Evolutionary conservation across 139 green algal species (phyloP).

Genomic region (Auxenochlorella pyrenoidosa): DNA sequence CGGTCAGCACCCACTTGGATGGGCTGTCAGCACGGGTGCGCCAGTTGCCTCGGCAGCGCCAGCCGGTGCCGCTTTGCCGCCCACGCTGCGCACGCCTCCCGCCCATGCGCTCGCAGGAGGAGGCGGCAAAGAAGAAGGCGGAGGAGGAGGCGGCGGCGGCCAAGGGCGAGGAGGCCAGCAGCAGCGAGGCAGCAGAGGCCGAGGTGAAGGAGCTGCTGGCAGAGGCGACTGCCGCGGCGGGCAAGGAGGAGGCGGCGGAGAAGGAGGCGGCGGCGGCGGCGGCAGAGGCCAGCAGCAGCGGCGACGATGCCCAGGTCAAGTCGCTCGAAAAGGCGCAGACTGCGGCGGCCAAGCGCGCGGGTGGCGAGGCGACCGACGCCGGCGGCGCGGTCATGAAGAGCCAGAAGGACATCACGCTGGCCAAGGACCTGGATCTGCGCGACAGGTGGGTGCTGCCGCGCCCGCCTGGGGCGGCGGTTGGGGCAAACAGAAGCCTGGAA

Average conservation of each 20-base stretch:
- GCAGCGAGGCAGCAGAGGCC: constrained; percentile 33
- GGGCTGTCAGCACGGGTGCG: too few relatives aligned
- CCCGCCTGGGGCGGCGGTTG: background rate
- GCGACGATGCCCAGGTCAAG: constrained; percentile 19
- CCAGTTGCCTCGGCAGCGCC: too few relatives aligned
- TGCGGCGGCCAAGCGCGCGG: constrained; percentile 39
- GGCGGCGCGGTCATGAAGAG: constrained; percentile 45
- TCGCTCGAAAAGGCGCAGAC: constrained; percentile 60
- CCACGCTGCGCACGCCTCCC: too few relatives aligned
- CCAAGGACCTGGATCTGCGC: constrained; percentile 78
- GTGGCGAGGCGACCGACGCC: constrained; percentile 38
- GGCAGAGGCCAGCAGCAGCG: constrained; percentile 3
- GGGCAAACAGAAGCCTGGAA: too few relatives aligned
- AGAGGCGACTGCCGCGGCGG: constrained; percentile 38
- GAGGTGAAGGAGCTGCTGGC: constrained; percentile 40
- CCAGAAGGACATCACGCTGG: constrained; percentile 97
- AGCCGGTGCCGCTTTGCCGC: too few relatives aligned
- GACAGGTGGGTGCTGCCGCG: constrained; percentile 50
- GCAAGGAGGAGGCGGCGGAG: constrained; percentile 12
- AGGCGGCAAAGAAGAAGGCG: constrained; percentile 46
- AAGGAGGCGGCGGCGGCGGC: background rate
- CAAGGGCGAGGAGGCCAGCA: constrained; percentile 29
- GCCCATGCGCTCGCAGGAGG: constrained; percentile 33
- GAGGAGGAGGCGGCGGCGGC: constrained; percentile 52
- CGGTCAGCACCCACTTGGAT: too few relatives aligned